These are phyloP conservation scores for Candida parachauliodes DNA, from an alignment of 805 yeast species.

Conservation along the genomic window DNA sequence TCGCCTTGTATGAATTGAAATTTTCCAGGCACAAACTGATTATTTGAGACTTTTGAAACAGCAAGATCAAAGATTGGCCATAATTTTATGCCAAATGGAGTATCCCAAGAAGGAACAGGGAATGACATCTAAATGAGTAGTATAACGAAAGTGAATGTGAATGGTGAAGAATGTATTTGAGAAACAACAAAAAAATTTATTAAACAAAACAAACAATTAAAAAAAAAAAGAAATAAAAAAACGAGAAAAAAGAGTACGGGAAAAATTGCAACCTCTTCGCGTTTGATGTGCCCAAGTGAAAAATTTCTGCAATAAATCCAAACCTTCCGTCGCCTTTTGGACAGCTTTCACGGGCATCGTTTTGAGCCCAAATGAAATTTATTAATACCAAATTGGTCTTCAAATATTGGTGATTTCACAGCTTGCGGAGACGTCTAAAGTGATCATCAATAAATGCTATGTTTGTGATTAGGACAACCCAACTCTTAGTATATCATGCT, in stretches of 20 bases:
- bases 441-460: too few relatives aligned
- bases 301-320: too few relatives aligned
- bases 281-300: too few relatives aligned
- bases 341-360: too few relatives aligned
- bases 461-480: too few relatives aligned
- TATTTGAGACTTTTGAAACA: background rate
- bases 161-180: background rate
- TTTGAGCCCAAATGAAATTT: too few relatives aligned
- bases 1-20: conserved; percentile 65
- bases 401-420: too few relatives aligned
- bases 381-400: too few relatives aligned
- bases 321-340: too few relatives aligned
- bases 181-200: background rate
- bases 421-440: too few relatives aligned
- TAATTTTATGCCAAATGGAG: conserved; percentile 56
- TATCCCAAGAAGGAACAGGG: conserved; percentile 31
- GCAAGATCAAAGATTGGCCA: conserved; percentile 60
- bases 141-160: background rate
- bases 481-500: too few relatives aligned
- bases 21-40: conserved; percentile 31
- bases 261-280: conserved; percentile 4
- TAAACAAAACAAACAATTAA: background rate
- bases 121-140: conserved; percentile 1
- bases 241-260: background rate
- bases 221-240: background rate